These are phyloP conservation scores for Chlorella sp. DNA, from an alignment of 139 green algal genomes.

Conservation along the genomic window DNA sequence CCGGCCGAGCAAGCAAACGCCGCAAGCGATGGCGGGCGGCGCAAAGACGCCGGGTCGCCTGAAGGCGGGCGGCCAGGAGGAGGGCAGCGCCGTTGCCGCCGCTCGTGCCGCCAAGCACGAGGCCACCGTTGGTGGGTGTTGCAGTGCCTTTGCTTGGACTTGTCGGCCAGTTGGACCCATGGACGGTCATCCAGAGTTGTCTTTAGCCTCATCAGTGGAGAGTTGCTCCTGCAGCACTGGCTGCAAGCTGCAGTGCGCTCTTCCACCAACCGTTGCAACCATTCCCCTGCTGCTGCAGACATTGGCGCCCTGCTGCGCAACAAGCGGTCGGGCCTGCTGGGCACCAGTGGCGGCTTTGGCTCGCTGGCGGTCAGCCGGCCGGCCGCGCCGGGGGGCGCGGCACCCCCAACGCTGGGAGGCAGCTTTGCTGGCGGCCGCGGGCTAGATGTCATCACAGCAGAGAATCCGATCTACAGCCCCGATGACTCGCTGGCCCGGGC, in stretches of 20 bases:
- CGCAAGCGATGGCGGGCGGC: background rate
- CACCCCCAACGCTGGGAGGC: background rate
- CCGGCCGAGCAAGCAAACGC: too few relatives aligned
- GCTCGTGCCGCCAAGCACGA: background rate
- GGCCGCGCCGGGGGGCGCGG: conserved; percentile 1
- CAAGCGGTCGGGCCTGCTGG: background rate
- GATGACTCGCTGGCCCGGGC: conserved; percentile 30
- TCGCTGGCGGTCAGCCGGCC: background rate
- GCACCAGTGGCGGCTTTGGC: background rate
- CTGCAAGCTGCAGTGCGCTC: background rate
- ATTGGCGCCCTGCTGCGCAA: conserved; percentile 39
- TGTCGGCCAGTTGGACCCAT: too few relatives aligned
- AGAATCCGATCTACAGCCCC: conserved; percentile 23
- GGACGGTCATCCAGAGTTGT: too few relatives aligned
- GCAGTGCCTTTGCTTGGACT: background rate
- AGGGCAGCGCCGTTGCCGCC: background rate
- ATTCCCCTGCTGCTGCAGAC: conserved; percentile 8
- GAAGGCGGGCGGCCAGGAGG: background rate
- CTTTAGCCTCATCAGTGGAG: too few relatives aligned
- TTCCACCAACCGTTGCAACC: too few relatives aligned
- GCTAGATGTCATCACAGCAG: background rate
- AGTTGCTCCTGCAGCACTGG: background rate
- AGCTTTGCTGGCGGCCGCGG: background rate
- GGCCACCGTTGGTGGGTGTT: conserved; percentile 14
- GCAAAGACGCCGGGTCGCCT: conserved; percentile 21